Percentiles rank a stretch among this genome's conserved stretches.
phyloP scores from a whole-genome alignment of 2,329 filamentous ascomycete genomes.

The Fusarium bulbicola region DNA sequence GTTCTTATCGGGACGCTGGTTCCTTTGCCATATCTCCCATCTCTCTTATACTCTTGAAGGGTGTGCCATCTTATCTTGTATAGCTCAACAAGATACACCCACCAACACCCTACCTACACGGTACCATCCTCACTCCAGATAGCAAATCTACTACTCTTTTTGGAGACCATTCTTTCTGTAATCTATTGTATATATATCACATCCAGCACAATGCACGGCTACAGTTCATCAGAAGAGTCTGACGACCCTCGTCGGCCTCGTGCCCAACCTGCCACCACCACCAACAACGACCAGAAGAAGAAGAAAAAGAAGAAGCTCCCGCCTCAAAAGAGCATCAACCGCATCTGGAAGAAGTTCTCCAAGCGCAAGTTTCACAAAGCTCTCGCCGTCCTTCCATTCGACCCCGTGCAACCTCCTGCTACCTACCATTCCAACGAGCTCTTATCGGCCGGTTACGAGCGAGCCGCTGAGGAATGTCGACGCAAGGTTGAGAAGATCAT shows the following conservation, averaged over 20 bases:
- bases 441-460: slow-evolving; percentile 67
- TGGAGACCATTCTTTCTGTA: background rate
- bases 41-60: background rate
- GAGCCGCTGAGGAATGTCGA: slow-evolving; percentile 70
- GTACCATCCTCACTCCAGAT: background rate
- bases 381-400: slow-evolving; percentile 71
- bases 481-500: slow-evolving; percentile 70
- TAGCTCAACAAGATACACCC: background rate
- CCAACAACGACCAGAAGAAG: slow-evolving; percentile 56
- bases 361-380: slow-evolving; percentile 71
- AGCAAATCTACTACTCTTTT: background rate
- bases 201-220: slow-evolving; percentile 51
- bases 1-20: background rate
- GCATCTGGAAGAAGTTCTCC: slow-evolving; percentile 71
- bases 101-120: background rate
- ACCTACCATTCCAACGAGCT: slow-evolving; percentile 67
- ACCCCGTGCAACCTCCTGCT: slow-evolving; percentile 63
- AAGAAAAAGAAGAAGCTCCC: slow-evolving; percentile 61
- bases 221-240: slow-evolving; percentile 61
- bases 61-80: background rate
- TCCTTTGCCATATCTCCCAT: background rate
- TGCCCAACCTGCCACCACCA: slow-evolving; percentile 46
- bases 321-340: slow-evolving; percentile 73
- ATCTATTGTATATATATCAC: background rate
- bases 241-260: slow-evolving; percentile 55